Evolutionary conservation across 2,329 filamentous ascomycete genomes (phyloP).

Genomic region (Botrytis hyacinthi): DNA sequence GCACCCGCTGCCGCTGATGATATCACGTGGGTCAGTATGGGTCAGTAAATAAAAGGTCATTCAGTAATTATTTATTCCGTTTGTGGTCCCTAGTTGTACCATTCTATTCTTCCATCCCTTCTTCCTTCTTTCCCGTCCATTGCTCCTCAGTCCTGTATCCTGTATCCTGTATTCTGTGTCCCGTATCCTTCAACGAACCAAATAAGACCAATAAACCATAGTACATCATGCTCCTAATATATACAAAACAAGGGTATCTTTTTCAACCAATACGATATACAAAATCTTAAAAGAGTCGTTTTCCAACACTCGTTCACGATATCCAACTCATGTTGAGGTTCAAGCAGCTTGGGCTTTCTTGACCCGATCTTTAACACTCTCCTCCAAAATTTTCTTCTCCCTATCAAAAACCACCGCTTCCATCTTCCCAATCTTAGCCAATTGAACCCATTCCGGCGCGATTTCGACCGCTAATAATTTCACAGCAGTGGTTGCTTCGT

Average conservation of each 20-base stretch:
- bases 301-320: not conserved
- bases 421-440: slow-evolving; percentile 46
- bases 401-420: slow-evolving; percentile 47
- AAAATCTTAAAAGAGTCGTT: not conserved
- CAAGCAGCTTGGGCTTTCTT: slow-evolving; percentile 21
- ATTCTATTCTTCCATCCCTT: not conserved
- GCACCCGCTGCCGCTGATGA: not conserved
- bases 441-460: slow-evolving; percentile 49
- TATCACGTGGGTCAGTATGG: not conserved
- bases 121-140: not conserved
- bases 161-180: not conserved
- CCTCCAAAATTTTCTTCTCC: slow-evolving; percentile 34
- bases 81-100: not conserved
- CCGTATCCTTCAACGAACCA: not conserved
- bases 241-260: slow-evolving; percentile 18
- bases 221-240: not conserved
- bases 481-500: slow-evolving; percentile 48
- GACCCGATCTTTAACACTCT: slow-evolving; percentile 33
- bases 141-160: not conserved
- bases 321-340: not conserved
- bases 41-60: not conserved
- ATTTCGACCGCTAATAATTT: slow-evolving; percentile 47
- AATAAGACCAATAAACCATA: not conserved
- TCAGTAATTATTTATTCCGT: not conserved
- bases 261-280: not conserved